phyloP scores from a whole-genome alignment of 805 yeast species.

The Ogataea glucozyma region DNA sequence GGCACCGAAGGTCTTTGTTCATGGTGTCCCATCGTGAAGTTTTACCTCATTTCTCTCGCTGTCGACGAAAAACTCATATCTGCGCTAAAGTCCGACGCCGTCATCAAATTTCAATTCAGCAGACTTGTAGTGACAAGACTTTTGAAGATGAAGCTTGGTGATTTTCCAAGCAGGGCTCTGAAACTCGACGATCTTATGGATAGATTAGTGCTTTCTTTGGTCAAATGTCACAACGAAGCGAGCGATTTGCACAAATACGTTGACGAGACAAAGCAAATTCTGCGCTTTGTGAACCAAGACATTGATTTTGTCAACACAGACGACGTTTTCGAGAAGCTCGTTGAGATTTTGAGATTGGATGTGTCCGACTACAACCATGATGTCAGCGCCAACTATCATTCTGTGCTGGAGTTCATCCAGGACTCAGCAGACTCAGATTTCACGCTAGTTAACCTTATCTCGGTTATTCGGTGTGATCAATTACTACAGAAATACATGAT shows the following conservation, averaged over 20 bases:
- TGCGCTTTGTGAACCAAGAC: conserved; percentile 25
- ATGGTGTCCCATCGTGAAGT: conserved; percentile 19
- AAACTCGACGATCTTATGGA: conserved; percentile 19
- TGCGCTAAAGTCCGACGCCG: conserved; percentile 16
- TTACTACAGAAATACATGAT: conserved; percentile 22
- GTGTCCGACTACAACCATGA: conserved; percentile 2
- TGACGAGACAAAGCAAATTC: conserved; percentile 19
- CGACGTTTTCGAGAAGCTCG: conserved; percentile 26
- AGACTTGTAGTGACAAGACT: conserved; percentile 24
- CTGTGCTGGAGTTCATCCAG: conserved; percentile 28
- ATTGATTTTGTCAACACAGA: conserved; percentile 24
- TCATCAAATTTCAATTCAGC: conserved; percentile 28
- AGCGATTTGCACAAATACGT: conserved; percentile 10
- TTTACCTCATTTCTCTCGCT: conserved; percentile 18
- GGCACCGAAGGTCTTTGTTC: conserved; percentile 1
- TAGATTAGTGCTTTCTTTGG: conserved; percentile 18
- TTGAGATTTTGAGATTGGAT: conserved; percentile 21
- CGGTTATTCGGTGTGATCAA: conserved; percentile 27
- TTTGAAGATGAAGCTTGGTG: conserved; percentile 20
- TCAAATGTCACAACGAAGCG: conserved; percentile 18
- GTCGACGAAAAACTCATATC: conserved; percentile 16
- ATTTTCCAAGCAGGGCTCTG: conserved; percentile 9
- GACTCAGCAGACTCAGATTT: conserved; percentile 26
- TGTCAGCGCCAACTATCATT: conserved; percentile 19
- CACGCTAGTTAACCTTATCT: conserved; percentile 28